phyloP scores from a whole-genome alignment of 768 basidiomycete species.

The Rhizopogon vulgaris region DNA sequence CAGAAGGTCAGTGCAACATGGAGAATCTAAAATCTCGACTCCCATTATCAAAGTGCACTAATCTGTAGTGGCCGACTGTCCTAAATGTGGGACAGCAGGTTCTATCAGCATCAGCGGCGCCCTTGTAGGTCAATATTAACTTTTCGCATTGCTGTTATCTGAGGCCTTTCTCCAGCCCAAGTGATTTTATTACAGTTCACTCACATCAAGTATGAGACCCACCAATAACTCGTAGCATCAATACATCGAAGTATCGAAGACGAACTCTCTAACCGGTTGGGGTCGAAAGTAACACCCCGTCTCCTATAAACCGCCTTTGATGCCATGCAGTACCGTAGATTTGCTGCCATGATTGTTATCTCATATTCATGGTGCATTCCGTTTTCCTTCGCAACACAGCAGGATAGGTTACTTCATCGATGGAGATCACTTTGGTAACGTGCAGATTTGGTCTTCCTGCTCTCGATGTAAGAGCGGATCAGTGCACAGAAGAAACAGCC shows the following conservation, averaged over 20 bases:
- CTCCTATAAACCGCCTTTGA: neutral
- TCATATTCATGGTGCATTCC: neutral
- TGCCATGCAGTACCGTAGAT: neutral
- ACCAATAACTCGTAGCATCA: neutral
- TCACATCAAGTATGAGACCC: neutral
- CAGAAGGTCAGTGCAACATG: neutral
- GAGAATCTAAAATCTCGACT: neutral
- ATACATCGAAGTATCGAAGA: neutral
- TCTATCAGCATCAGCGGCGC: neutral
- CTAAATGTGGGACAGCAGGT: neutral
- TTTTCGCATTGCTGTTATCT: neutral
- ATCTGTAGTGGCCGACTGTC: neutral
- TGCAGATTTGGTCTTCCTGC: neutral
- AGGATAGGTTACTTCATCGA: neutral
- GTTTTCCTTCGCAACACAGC: neutral
- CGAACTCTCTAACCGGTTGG: neutral
- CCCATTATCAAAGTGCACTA: neutral
- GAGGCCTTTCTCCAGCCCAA: neutral
- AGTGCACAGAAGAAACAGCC: neutral
- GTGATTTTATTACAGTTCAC: neutral
- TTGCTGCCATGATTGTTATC: neutral
- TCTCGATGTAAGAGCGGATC: neutral
- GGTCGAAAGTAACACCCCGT: neutral
- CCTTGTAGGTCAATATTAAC: neutral
- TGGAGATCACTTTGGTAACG: neutral